A percentile compares a stretch with the other conserved stretches of the same genome.
Evolutionary conservation across 805 yeast genomes (phyloP).

Genomic region (Candida ortonii): DNA sequence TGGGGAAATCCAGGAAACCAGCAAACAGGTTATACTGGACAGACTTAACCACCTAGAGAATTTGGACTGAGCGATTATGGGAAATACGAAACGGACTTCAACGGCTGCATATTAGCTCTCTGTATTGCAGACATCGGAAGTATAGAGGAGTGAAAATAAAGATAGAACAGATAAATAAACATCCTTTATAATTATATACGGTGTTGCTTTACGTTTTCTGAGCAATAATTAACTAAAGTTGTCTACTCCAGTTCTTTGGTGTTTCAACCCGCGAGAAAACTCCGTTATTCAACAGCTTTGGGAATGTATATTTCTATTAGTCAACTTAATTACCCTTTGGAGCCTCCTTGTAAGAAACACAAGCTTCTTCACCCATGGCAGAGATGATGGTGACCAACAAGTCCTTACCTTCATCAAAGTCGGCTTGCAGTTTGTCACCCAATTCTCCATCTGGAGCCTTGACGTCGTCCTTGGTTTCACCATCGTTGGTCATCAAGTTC

Average conservation of each 20-base stretch:
- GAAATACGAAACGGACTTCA: too few relatives aligned
- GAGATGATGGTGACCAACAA: conserved; percentile 93
- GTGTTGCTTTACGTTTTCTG: conserved; percentile 4
- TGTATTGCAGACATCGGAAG: too few relatives aligned
- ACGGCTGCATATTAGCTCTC: too few relatives aligned
- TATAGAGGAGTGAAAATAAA: neutral
- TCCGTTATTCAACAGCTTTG: conserved; percentile 4
- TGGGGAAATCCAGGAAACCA: conserved; percentile 88
- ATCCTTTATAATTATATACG: conserved; percentile 20
- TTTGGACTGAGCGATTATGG: conserved; percentile 50
- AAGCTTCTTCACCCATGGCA: conserved; percentile 99
- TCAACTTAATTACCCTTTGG: conserved; percentile 54
- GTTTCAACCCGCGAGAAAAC: conserved; percentile 1
- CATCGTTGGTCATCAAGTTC: conserved; percentile 93
- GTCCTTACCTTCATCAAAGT: conserved; percentile 98
- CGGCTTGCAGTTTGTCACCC: conserved; percentile 88
- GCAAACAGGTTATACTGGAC: conserved; percentile 62
- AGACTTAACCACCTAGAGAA: conserved; percentile 64
- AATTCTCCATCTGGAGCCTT: conserved; percentile 97
- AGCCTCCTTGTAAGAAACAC: conserved; percentile 97
- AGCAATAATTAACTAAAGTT: neutral
- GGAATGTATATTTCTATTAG: conserved; percentile 10
- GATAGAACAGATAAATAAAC: conserved; percentile 13
- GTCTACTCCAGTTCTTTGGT: neutral
- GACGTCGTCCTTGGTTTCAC: conserved; percentile 99